Base-by-base conservation (phyloP, 805 yeast species). In the Candida ponderosae region DNA sequence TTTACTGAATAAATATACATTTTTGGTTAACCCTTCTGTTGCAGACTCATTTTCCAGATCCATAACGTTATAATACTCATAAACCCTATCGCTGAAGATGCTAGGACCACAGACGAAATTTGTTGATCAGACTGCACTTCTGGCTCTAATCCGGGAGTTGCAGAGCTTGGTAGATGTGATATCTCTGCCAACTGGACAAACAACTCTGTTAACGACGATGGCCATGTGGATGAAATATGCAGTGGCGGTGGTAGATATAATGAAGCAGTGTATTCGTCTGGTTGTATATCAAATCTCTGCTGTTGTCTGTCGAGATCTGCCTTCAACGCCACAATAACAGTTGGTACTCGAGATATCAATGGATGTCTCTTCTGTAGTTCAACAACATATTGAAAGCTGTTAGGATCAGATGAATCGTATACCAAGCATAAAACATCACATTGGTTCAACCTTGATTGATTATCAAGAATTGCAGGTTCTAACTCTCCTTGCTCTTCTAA, bases 221-320 rank as follows among this genome's bases (percentile, higher is more conserved):
- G 70, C 99, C 99, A 93, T 11, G 79, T 70, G 0, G 95, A 83
- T 0, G 95, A 85, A 2, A 90, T 83, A 53, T 93, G 97, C 43
- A 93, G 60, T 0, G 98, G 98, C 4, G 93, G 84, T 10, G 80
- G 78, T 14, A 93, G 55, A 40, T 59, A 66, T 6, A 88, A 57
- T 5, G 72, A 68, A 21, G 85, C 65, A 0, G 96, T 80, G 51
- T 79, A 88, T 20, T 76, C 80, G 47, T 93, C 97, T 0, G 99
- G 98, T 53, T 86, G 96, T 6, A 72, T 63, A 38, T 76, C 84
- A 29, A 81, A 77, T 28, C 98, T 60, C 52, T 93, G 99, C 52
- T 90, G 97, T 54, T 89, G 97, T 47, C 94, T 79, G 57, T 93
- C 99, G 28, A 87, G 65, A 59, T 93, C 99, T 0, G 98, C 97